Evolutionary conservation across 768 basidiomycete genomes (phyloP), one percentile per base, ranked within the genome.

Genomic region (Calocybe indica): DNA sequence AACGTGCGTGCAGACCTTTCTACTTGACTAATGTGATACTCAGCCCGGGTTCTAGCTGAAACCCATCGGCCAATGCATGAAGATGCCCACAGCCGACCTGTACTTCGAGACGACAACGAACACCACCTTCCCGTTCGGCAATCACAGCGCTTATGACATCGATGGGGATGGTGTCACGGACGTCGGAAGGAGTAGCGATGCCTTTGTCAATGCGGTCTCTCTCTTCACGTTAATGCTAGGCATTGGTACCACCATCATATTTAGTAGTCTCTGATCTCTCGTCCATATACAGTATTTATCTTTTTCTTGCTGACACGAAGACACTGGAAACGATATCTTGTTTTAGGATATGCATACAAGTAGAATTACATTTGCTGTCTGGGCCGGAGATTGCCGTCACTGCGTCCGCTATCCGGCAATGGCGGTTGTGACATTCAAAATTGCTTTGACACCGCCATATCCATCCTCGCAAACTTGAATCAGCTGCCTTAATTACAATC

Each of bases 31-130:
- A 14, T 14, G 48, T 31, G 10, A 33, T 43, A 5, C 12, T 15
- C 56, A 38, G 30, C 33, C 45, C 35, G 45, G 15, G 22, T 7
- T 41, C 12, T 50, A 85, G 80, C 71, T 88, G 51, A 73, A 84
- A 67, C 72, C 89, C 36, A 87, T 97, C 60, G 87, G 90, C 29
- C 56, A 79, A 49, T 98, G 95, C 75, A 73, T 76, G 48, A 76
- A 74, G 43, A 75, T 82, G 55, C 76, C 81, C 5, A 57, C 75
- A 14, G 66, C 70, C 31, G 78, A 95, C 61, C 69, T 93, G 37
- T 98, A 96, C 70, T 70, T 83, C 40, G 94, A 97, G 71, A 88
- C 84, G 28, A 90, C 81, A 54, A 70, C 70, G 49, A 93, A 94
- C 64, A 58, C 56, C 14, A 69, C 82, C 0, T 88, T 87, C 77